Conservation (phyloP, 2,329 filamentous ascomycete genomes). For the Byssothecium circinans region DNA sequence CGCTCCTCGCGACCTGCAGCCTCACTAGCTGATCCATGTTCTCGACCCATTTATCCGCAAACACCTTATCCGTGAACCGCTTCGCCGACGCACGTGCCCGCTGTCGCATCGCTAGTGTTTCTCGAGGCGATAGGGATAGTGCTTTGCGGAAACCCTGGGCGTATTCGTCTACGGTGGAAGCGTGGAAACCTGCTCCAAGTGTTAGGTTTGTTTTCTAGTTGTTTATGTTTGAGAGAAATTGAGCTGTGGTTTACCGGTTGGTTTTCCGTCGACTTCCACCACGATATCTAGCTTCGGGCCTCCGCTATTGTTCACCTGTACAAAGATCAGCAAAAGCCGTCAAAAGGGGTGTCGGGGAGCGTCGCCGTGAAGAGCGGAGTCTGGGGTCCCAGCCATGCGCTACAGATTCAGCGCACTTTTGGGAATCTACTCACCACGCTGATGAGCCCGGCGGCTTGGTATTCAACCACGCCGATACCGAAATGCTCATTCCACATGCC, state of each 20-base stretch:
- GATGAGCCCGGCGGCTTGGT: slow-evolving; percentile 91
- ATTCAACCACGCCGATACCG: slow-evolving; percentile 96
- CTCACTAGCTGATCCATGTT: slow-evolving; percentile 73
- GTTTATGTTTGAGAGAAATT: background rate
- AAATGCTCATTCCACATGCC: slow-evolving; percentile 99
- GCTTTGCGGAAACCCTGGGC: slow-evolving; percentile 79
- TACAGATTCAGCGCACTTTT: too few species aligned
- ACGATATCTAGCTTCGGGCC: slow-evolving; percentile 95
- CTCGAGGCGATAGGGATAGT: slow-evolving; percentile 62
- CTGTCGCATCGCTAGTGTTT: slow-evolving; percentile 73
- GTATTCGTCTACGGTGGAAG: slow-evolving; percentile 76
- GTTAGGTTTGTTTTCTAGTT: too few species aligned
- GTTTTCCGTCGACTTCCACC: slow-evolving; percentile 72
- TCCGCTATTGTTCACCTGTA: slow-evolving; percentile 86
- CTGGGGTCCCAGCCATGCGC: too few species aligned
- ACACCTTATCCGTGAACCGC: slow-evolving; percentile 86
- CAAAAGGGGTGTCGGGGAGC: too few species aligned
- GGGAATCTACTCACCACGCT: too few species aligned
- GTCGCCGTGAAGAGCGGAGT: too few species aligned
- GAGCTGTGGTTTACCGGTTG: slow-evolving; percentile 62
- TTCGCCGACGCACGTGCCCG: slow-evolving; percentile 77
- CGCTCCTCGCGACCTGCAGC: slow-evolving; percentile 34
- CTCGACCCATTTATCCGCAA: slow-evolving; percentile 74
- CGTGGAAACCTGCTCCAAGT: slow-evolving; percentile 72
- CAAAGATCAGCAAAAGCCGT: too few species aligned